These are phyloP conservation scores for Cryptosporidium bovis DNA, from an alignment of 169 alveolate species.

Conservation along the genomic window DNA sequence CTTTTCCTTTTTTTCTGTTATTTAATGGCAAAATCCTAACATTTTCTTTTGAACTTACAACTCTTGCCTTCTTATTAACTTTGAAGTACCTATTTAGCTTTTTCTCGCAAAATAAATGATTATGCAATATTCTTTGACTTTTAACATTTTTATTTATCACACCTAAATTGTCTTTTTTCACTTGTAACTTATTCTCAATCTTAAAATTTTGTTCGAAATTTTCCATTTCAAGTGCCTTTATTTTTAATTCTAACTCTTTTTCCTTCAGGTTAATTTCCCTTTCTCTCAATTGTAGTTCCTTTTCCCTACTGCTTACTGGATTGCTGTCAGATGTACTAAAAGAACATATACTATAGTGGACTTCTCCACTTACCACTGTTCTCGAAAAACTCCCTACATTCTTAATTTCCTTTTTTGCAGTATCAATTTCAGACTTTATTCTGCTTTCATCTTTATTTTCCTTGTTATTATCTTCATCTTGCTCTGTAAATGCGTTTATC, in stretches of 20 bases:
- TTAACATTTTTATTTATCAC: no score
- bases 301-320: not conserved
- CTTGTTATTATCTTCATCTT: not conserved
- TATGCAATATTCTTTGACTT: no score
- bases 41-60: not conserved
- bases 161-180: not conserved
- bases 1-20: slow-evolving; percentile 21
- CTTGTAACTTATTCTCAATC: not conserved
- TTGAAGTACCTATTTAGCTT: slow-evolving; percentile 8
- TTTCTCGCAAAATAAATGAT: slow-evolving; percentile 8
- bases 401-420: slow-evolving; percentile 3
- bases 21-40: slow-evolving; percentile 5
- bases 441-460: not conserved
- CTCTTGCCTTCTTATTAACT: slow-evolving; percentile 6
- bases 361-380: slow-evolving; percentile 45
- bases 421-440: not conserved
- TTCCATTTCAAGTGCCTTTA: slow-evolving; percentile 12
- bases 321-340: not conserved
- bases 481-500: not conserved
- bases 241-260: slow-evolving; percentile 33
- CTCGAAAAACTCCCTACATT: not conserved
- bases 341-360: slow-evolving; percentile 12
- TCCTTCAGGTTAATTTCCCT: slow-evolving; percentile 44
- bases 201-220: not conserved
- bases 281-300: slow-evolving; percentile 39